phyloP scores from a whole-genome alignment of 352 stramenopile genomes.

The Globisporangium middletonii region DNA sequence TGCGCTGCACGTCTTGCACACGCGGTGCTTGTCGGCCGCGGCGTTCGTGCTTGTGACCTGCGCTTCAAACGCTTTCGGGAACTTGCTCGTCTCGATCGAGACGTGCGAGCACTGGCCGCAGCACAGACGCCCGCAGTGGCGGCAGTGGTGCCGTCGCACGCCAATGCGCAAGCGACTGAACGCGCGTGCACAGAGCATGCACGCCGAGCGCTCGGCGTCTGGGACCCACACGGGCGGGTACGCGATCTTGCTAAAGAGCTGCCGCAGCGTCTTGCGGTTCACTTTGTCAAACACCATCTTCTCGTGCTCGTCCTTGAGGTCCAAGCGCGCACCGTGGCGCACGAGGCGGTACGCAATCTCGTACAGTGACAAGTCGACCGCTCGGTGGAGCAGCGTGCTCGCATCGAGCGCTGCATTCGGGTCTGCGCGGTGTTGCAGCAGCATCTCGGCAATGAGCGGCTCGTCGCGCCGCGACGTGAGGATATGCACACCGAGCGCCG shows the following conservation, averaged over 20 bases:
- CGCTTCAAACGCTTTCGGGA: slow-evolving; percentile 53
- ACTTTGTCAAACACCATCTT: slow-evolving; percentile 85
- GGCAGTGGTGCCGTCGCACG: slow-evolving; percentile 79
- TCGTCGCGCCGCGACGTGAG: slow-evolving; percentile 74
- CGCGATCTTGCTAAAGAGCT: slow-evolving; percentile 71
- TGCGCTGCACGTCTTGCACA: slow-evolving; percentile 68
- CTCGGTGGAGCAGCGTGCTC: slow-evolving; percentile 70
- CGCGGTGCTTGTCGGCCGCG: slow-evolving; percentile 49
- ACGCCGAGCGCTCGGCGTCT: slow-evolving; percentile 58
- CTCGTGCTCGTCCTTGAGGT: slow-evolving; percentile 66
- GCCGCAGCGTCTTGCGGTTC: slow-evolving; percentile 61
- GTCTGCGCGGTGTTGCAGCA: slow-evolving; percentile 70
- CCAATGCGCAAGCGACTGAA: slow-evolving; percentile 60
- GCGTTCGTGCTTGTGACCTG: slow-evolving; percentile 28
- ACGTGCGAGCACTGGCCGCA: slow-evolving; percentile 74
- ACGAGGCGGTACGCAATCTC: slow-evolving; percentile 79
- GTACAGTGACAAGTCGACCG: slow-evolving; percentile 56
- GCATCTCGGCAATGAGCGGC: slow-evolving; percentile 70
- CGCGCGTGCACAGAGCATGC: slow-evolving; percentile 76
- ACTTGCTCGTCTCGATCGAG: slow-evolving; percentile 64
- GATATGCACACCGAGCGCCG: slow-evolving; percentile 68
- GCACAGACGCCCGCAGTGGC: slow-evolving; percentile 76
- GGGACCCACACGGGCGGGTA: slow-evolving; percentile 79
- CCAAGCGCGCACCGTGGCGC: slow-evolving; percentile 66
- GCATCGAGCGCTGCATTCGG: slow-evolving; percentile 58